Evolutionary conservation across 2,329 filamentous ascomycete genomes (phyloP).

Genomic region (Venturiaceae sp.): DNA sequence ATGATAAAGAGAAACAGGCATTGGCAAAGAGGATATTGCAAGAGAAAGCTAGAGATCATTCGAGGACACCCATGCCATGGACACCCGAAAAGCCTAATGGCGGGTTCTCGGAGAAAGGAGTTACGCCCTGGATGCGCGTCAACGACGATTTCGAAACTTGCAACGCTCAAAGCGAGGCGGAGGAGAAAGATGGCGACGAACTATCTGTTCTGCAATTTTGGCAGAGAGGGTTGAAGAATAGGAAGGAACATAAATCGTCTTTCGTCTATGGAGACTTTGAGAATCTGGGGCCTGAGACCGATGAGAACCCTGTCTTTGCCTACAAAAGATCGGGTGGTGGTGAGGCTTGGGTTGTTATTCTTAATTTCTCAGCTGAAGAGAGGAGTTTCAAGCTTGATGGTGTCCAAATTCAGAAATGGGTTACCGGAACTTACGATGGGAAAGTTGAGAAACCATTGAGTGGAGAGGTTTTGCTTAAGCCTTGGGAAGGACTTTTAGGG

Average conservation of each 20-base stretch:
- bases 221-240: slow-evolving; percentile 43
- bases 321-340: slow-evolving; percentile 20
- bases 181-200: slow-evolving; percentile 15
- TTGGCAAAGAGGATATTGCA: slow-evolving; percentile 44
- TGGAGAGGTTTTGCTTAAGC: slow-evolving; percentile 17
- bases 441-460: slow-evolving; percentile 14
- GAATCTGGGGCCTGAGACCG: slow-evolving; percentile 41
- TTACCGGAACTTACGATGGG: slow-evolving; percentile 23
- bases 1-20: slow-evolving; percentile 27
- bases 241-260: slow-evolving; percentile 49
- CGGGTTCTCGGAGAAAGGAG: slow-evolving; percentile 48
- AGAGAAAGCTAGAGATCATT: slow-evolving; percentile 54
- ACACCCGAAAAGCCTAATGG: slow-evolving; percentile 38
- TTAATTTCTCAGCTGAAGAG: slow-evolving; percentile 23
- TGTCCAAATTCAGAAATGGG: slow-evolving; percentile 20
- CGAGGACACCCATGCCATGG: slow-evolving; percentile 63
- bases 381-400: slow-evolving; percentile 5
- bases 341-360: slow-evolving; percentile 19
- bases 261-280: slow-evolving; percentile 60
- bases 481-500: slow-evolving; percentile 26
- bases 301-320: slow-evolving; percentile 42
- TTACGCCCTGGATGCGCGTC: slow-evolving; percentile 51
- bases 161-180: slow-evolving; percentile 47
- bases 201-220: slow-evolving; percentile 51
- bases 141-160: slow-evolving; percentile 43